Evolutionary conservation across 164 flowering plant genomes (phyloP).

Genomic region (Macadamia integrifolia): DNA sequence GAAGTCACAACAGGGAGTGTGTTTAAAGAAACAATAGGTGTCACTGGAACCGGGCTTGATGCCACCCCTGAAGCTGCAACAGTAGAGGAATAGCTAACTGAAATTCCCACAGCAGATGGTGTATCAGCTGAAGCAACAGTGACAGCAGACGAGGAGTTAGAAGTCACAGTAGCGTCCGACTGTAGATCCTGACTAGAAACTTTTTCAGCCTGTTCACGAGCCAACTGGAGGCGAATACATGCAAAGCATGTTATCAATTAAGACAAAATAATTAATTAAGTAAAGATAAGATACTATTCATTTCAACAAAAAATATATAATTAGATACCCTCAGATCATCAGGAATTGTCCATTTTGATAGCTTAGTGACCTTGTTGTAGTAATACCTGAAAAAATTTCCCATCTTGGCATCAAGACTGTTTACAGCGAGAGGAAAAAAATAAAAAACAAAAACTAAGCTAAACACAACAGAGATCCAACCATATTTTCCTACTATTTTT

Average conservation of each 20-base stretch:
- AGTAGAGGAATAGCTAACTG: conserved; percentile 24
- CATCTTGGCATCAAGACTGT: background rate
- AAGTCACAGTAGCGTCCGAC: conserved; percentile 22
- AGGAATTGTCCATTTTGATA: conserved; percentile 90
- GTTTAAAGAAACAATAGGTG: conserved; percentile 34
- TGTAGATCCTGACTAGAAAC: conserved; percentile 33
- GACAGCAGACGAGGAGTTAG: conserved; percentile 21
- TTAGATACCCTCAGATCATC: conserved; percentile 76
- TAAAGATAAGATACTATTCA: background rate
- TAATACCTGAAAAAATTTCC: conserved; percentile 57
- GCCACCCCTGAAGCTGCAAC: conserved; percentile 24
- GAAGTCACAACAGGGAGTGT: conserved; percentile 30
- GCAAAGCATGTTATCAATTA: conserved; percentile 9
- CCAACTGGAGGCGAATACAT: conserved; percentile 45
- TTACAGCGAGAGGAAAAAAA: too few species aligned
- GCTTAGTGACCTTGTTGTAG: conserved; percentile 79
- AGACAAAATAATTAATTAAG: background rate
- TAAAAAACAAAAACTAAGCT: background rate
- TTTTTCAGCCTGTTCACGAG: conserved; percentile 80
- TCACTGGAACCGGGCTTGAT: conserved; percentile 61
- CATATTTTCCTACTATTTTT: background rate
- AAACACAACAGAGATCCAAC: background rate
- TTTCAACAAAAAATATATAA: background rate
- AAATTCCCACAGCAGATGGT: conserved; percentile 13
- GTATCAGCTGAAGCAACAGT: conserved; percentile 24